phyloP scores from a whole-genome alignment of 768 basidiomycete genomes.

The Mycena epipterygia region DNA sequence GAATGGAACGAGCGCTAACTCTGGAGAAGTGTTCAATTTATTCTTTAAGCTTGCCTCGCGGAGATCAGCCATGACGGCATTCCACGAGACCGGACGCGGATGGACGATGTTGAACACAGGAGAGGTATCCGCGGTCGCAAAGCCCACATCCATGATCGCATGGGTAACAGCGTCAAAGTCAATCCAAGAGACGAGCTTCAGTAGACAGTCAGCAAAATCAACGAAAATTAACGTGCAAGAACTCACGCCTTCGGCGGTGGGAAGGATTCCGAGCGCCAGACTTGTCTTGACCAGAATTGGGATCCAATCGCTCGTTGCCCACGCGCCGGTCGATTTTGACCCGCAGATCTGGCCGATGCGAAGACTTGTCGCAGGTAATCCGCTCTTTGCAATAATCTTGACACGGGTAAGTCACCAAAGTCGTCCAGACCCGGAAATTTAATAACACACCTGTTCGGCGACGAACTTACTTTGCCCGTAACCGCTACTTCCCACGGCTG shows the following conservation, averaged over 20 bases:
- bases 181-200: constrained; percentile 51
- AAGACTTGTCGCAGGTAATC: background rate
- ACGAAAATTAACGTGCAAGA: background rate
- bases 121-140: constrained; percentile 13
- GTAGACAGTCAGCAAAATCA: background rate
- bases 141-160: constrained; percentile 47
- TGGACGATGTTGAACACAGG: constrained; percentile 50
- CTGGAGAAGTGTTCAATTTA: background rate
- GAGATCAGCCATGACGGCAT: constrained; percentile 39
- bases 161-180: constrained; percentile 46
- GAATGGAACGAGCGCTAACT: constrained; percentile 34
- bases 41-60: constrained; percentile 11
- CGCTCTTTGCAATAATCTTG: background rate
- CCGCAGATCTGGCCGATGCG: constrained; percentile 54
- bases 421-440: background rate
- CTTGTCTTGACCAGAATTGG: constrained; percentile 52
- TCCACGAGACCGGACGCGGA: constrained; percentile 50
- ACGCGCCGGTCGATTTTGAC: constrained; percentile 49
- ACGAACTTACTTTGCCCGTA: constrained; percentile 31
- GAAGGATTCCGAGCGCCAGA: constrained; percentile 43
- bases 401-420: too few relatives aligned
- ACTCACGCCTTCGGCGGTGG: constrained; percentile 43
- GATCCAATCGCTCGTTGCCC: constrained; percentile 54
- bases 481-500: background rate
- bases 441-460: constrained; percentile 31